Evolutionary conservation across 192 early-diverging fungal genomes (phyloP).

Genomic region (Rhizoclosmatium globosum): DNA sequence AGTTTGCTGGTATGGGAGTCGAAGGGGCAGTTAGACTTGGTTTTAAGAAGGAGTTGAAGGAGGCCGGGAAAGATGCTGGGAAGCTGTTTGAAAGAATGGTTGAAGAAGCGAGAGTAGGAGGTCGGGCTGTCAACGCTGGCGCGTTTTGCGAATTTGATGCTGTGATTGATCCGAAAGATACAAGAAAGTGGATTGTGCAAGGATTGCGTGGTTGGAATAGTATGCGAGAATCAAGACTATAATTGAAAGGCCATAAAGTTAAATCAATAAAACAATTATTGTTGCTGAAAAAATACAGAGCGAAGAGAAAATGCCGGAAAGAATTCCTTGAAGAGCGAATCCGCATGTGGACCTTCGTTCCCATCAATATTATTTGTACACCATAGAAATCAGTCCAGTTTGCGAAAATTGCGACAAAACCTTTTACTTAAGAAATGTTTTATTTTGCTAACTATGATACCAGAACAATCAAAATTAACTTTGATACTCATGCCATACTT

Average conservation of each 20-base stretch:
- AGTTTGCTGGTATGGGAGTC: constrained; percentile 42
- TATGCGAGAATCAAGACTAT: not conserved
- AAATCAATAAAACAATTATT: no score
- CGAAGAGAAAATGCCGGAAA: no score
- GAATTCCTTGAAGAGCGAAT: no score
- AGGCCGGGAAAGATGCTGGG: constrained; percentile 22
- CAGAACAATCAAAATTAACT: no score
- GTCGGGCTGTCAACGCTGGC: constrained; percentile 32
- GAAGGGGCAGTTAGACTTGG: constrained; percentile 44
- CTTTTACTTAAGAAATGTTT: no score
- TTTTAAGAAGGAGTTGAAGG: constrained; percentile 37
- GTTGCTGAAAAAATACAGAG: no score
- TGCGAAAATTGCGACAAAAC: no score
- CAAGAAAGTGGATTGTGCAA: constrained; percentile 40
- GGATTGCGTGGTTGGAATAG: constrained; percentile 32
- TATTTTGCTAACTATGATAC: no score
- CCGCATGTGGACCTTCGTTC: no score
- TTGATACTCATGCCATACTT: no score
- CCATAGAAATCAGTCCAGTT: no score
- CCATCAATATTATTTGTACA: no score
- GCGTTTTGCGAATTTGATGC: constrained; percentile 42
- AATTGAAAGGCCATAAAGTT: not conserved
- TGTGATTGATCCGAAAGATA: constrained; percentile 47
- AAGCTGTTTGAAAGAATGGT: constrained; percentile 29
- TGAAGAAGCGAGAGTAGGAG: constrained; percentile 2